Evolutionary conservation across 176 grass and related monocot species (phyloP).

Genomic region (Oryza glaberrima): DNA sequence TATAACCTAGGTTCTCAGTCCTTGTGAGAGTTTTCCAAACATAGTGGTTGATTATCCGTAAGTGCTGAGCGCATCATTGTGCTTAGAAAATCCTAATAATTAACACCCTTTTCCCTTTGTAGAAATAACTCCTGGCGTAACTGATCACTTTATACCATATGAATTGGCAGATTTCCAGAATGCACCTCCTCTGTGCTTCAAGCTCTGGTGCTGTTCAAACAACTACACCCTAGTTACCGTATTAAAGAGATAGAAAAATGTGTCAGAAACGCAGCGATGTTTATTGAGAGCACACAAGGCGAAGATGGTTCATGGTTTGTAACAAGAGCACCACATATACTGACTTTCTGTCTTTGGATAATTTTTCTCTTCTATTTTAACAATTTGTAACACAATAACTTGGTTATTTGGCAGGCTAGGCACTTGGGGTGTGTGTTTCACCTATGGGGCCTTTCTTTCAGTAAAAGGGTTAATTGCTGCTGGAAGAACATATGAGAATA

Average conservation of each 20-base stretch:
- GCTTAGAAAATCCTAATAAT: neutral
- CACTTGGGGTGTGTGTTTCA: conserved; percentile 61
- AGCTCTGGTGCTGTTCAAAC: conserved; percentile 50
- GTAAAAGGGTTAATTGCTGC: conserved; percentile 48
- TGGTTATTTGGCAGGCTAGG: conserved; percentile 44
- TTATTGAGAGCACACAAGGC: conserved; percentile 52
- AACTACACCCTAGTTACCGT: conserved; percentile 47
- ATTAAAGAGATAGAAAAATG: conserved; percentile 56
- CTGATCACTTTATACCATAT: neutral
- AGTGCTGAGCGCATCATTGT: neutral
- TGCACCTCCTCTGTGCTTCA: conserved; percentile 63
- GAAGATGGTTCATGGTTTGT: conserved; percentile 65
- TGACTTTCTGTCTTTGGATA: neutral
- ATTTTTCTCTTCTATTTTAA: neutral
- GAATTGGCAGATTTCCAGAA: conserved; percentile 53
- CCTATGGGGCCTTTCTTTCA: conserved; percentile 58
- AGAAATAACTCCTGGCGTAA: neutral
- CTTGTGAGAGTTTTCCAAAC: conserved; percentile 47
- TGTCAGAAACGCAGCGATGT: conserved; percentile 36
- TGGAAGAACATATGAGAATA: conserved; percentile 54
- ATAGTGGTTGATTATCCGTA: conserved; percentile 54
- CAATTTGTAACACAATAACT: neutral
- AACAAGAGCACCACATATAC: no score
- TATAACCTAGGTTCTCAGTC: conserved; percentile 42
- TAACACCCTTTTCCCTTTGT: neutral